Evolutionary conservation across 106 monocot species (phyloP).

Genomic region (Ottelia alismoides): DNA sequence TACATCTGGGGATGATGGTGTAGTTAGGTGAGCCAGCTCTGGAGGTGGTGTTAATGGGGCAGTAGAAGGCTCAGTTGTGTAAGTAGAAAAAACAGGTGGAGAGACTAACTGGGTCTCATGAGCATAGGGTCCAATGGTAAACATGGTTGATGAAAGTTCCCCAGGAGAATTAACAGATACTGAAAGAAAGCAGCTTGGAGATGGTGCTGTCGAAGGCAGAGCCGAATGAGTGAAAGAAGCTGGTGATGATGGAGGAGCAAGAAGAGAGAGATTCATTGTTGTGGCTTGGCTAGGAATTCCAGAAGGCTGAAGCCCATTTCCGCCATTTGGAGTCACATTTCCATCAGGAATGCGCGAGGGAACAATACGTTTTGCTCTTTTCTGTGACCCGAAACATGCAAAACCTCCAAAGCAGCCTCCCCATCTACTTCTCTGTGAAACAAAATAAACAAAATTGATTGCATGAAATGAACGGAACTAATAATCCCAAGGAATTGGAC

Average conservation of each 20-base stretch:
- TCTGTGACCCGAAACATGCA: constrained; percentile 87
- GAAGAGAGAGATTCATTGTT: constrained; percentile 55
- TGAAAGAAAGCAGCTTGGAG: constrained; percentile 80
- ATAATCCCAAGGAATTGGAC: too few species aligned
- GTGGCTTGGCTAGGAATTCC: constrained; percentile 43
- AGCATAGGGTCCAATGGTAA: constrained; percentile 87
- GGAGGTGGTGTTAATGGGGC: constrained; percentile 96
- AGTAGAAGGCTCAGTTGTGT: constrained; percentile 95
- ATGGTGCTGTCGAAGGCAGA: constrained; percentile 86
- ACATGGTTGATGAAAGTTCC: constrained; percentile 73
- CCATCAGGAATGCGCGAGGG: constrained; percentile 80
- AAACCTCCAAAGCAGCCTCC: constrained; percentile 66
- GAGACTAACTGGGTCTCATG: constrained; percentile 95
- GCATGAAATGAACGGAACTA: too few species aligned
- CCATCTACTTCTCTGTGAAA: constrained; percentile 59
- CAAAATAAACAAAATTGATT: constrained; percentile 8
- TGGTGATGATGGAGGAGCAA: constrained; percentile 96
- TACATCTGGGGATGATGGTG: constrained; percentile 95
- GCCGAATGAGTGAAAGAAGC: constrained; percentile 94
- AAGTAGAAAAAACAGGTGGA: constrained; percentile 98
- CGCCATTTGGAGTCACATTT: constrained; percentile 39
- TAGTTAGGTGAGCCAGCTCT: constrained; percentile 86
- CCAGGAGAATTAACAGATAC: constrained; percentile 74
- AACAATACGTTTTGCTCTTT: constrained; percentile 77
- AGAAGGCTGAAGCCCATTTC: constrained; percentile 33